phyloP scores from a whole-genome alignment of 192 early-diverging fungal genomes.

The Entrophospora sp. region DNA sequence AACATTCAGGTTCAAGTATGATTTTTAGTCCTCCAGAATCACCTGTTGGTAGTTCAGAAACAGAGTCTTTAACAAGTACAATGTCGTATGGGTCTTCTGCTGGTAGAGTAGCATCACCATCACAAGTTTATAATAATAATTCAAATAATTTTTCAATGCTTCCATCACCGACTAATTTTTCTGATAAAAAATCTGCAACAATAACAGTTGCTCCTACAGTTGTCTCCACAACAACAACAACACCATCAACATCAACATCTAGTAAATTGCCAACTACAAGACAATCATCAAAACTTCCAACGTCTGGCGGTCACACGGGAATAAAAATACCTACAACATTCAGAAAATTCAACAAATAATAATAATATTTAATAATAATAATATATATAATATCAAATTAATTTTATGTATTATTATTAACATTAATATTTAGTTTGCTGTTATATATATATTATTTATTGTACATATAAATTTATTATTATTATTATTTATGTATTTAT shows the following conservation, averaged over 20 bases:
- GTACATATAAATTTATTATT: too few species aligned
- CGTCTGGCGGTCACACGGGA: not conserved
- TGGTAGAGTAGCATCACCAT: slow-evolving; percentile 14
- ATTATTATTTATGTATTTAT: too few species aligned
- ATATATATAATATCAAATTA: too few species aligned
- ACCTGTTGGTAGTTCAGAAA: slow-evolving; percentile 8
- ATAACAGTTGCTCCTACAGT: too few species aligned
- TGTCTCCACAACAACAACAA: not conserved
- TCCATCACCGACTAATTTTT: not conserved
- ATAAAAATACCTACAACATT: not conserved
- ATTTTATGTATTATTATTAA: too few species aligned
- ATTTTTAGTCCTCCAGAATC: slow-evolving; percentile 17
- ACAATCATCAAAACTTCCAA: not conserved
- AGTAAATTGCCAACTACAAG: slow-evolving; percentile 1
- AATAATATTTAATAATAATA: not conserved
- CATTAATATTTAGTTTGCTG: too few species aligned
- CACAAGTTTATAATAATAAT: too few species aligned
- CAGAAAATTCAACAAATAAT: not conserved
- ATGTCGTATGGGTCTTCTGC: slow-evolving; percentile 14
- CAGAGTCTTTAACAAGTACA: slow-evolving; percentile 10
- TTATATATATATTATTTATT: too few species aligned
- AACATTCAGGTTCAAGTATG: not conserved
- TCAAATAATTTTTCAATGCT: not conserved
- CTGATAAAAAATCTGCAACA: not conserved
- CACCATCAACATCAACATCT: not conserved